Percentiles rank a stretch among this genome's conserved stretches.
Conservation (phyloP, 1,284 basidiomycete genomes). For the Ceraceosorus guamensis region DNA sequence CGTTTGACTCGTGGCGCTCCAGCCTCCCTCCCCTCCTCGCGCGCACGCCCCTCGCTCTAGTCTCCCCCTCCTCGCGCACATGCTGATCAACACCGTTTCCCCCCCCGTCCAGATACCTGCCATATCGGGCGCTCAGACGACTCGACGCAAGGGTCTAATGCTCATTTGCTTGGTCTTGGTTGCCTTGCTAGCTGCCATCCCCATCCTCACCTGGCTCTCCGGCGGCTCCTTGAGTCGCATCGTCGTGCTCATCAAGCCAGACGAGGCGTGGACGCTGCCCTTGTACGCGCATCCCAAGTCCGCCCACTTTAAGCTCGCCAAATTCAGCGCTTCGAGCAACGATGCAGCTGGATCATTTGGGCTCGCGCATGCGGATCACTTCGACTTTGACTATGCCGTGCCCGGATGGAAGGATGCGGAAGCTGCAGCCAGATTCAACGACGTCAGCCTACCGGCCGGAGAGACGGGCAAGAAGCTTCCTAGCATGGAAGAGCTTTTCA, state of each 20-base stretch:
- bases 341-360: slow-evolving; percentile 17
- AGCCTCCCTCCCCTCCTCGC: too few species aligned
- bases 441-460: too few species aligned
- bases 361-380: slow-evolving; percentile 13
- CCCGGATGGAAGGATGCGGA: slow-evolving; percentile 18
- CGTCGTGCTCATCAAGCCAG: neutral
- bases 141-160: slow-evolving; percentile 8
- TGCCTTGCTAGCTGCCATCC: slow-evolving; percentile 18
- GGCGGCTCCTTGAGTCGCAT: slow-evolving; percentile 3
- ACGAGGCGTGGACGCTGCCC: neutral
- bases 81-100: too few species aligned
- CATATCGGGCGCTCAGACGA: too few species aligned
- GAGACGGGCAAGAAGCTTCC: slow-evolving; percentile 9
- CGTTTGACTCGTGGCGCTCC: too few species aligned
- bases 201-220: slow-evolving; percentile 24
- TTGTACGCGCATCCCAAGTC: neutral
- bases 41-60: too few species aligned
- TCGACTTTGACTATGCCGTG: slow-evolving; percentile 20
- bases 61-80: too few species aligned
- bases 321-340: slow-evolving; percentile 18
- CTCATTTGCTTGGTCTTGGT: slow-evolving; percentile 18
- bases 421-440: neutral
- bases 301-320: neutral
- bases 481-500: slow-evolving; percentile 28
- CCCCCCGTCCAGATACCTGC: too few species aligned